Base-by-base conservation (phyloP, 441 rosid species). In the Pelargonium myrrhifolium region DNA sequence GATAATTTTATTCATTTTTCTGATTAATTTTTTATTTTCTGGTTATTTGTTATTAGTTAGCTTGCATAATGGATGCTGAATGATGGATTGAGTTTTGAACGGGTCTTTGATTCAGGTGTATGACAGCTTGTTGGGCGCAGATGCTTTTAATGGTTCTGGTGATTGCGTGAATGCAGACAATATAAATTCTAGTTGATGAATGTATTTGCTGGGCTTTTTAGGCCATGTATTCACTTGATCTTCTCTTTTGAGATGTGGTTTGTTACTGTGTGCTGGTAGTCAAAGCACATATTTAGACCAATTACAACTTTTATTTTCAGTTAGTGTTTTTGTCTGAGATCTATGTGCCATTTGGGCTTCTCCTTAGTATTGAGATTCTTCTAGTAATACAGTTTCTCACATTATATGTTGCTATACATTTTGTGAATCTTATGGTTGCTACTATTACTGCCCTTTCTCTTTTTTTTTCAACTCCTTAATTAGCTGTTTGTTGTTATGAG, bases 91-190 rank as follows among this genome's bases (percentile, higher is more conserved):
- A 81, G 90, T 74, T 89, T 80, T 85, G 85, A 70, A 86, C 84
- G 88, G 77, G 79, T 86, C 26, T 87, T 88, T 89, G 88, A 80
- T 82, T 93, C 96, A 89, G 98, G 98, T 90, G 87, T 81, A 58
- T 87, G 87, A 87, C 88, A 85, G 89, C 92, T 79, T 87, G 81
- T 84, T 87, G 86, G 93, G 76, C 66, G 87, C 85, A 86, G 90
- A 85, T 90, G 93, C 89, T 87, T 88, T 83, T 87, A 81, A 84
- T 90, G 96, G 89, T 93, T 90, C 86, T 90, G 89, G 90, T 93
- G 98, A 86, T 86, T 80, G 77, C 86, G 72, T 88, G 92, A 85
- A 75, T 89, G 94, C 93, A 84, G 89, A 84, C 80, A 80, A 78
- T 85, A 75, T 83, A 77, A 78, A 73, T 88, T 85, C 79, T 85